These are phyloP conservation scores for Allium fistulosum DNA, from an alignment of 106 monocot species.

Conservation along the genomic window DNA sequence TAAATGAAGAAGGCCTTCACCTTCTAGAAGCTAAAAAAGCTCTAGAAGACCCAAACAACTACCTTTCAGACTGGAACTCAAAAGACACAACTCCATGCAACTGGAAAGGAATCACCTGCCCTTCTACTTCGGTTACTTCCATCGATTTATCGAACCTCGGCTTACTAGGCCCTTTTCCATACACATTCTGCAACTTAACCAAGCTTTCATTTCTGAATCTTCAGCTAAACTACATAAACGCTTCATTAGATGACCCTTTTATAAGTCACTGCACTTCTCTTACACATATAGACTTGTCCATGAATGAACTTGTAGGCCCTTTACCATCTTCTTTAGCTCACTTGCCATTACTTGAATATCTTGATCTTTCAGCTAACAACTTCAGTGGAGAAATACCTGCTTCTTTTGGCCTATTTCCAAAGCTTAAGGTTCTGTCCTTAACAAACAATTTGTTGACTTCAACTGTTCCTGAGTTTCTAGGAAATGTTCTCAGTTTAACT, in stretches of 20 bases:
- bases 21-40: conserved; percentile 27
- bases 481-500: conserved; percentile 26
- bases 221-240: conserved; percentile 50
- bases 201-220: conserved; percentile 42
- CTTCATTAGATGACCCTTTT: conserved; percentile 25
- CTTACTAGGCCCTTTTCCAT: conserved; percentile 35
- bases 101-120: conserved; percentile 40
- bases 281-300: conserved; percentile 45
- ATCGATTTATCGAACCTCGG: conserved; percentile 14
- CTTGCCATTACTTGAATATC: conserved; percentile 32
- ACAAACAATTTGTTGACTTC: conserved; percentile 37
- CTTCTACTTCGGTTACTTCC: conserved; percentile 13
- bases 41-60: conserved; percentile 18
- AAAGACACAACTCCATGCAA: conserved; percentile 35
- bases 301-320: conserved; percentile 44
- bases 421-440: conserved; percentile 46
- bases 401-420: conserved; percentile 33
- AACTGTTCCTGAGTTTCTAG: conserved; percentile 30
- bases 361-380: conserved; percentile 50
- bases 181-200: conserved; percentile 48
- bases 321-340: conserved; percentile 32
- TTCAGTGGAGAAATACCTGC: conserved; percentile 59
- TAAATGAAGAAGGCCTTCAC: conserved; percentile 37
- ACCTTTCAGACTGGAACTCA: conserved; percentile 32
- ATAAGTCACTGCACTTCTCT: conserved; percentile 34